These are phyloP conservation scores for Fusarium fujikuroi DNA, from an alignment of 2,329 filamentous ascomycete genomes.

Conservation along the genomic window DNA sequence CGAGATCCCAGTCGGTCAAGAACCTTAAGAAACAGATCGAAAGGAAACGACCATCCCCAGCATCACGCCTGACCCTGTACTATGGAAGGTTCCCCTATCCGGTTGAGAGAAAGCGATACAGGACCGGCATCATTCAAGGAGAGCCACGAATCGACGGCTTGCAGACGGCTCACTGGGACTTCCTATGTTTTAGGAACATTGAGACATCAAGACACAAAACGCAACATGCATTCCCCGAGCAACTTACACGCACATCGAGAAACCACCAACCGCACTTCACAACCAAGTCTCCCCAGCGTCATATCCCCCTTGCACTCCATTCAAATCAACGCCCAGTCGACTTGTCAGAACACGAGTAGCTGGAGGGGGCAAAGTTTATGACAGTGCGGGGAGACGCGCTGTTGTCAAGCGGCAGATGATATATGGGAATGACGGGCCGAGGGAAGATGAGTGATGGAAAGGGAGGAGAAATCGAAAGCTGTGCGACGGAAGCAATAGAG, in stretches of 20 bases:
- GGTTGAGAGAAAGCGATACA: background rate
- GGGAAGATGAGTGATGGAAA: background rate
- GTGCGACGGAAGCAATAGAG: no score
- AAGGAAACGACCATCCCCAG: background rate
- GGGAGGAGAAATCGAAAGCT: background rate
- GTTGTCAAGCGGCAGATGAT: no score
- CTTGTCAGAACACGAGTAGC: background rate
- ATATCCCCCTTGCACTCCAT: rapidly evolving
- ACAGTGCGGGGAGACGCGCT: background rate
- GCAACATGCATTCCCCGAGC: background rate
- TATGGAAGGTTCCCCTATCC: background rate
- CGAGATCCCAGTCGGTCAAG: no score
- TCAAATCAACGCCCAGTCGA: background rate
- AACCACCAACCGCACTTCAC: background rate
- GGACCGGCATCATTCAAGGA: background rate
- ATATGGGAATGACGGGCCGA: background rate
- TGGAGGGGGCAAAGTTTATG: background rate
- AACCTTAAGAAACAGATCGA: background rate
- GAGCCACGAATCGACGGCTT: rapidly evolving
- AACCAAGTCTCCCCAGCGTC: background rate
- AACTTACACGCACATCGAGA: background rate
- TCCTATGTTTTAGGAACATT: background rate
- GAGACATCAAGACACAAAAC: background rate
- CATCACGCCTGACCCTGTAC: rapidly evolving
- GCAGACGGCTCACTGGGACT: background rate